These are phyloP conservation scores for Pinus taeda DNA, from an alignment of 75 land plant species.

Conservation along the genomic window DNA sequence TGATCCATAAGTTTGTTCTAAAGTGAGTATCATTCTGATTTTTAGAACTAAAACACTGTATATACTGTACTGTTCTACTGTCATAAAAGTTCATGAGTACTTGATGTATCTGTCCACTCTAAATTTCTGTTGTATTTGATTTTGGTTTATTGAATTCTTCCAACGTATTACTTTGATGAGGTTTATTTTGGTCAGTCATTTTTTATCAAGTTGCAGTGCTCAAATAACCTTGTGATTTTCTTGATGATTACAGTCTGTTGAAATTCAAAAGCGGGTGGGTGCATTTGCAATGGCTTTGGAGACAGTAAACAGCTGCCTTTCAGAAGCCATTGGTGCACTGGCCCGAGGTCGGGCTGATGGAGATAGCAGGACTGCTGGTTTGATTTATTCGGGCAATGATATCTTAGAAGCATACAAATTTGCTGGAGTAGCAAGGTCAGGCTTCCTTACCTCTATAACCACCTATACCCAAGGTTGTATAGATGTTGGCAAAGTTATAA, in stretches of 20 bases:
- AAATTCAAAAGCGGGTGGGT: constrained; percentile 85
- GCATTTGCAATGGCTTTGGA: constrained; percentile 86
- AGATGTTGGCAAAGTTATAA: neutral
- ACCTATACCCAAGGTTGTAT: neutral
- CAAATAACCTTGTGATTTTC: neutral
- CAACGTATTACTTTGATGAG: neutral
- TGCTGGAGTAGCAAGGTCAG: constrained; percentile 70
- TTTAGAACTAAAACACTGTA: neutral
- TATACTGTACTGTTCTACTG: neutral
- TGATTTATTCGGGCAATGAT: constrained; percentile 80
- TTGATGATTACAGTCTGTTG: constrained; percentile 64
- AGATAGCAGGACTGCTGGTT: constrained; percentile 68
- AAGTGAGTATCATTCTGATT: neutral
- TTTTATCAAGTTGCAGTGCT: neutral
- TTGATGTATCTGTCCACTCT: neutral
- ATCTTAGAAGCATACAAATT: constrained; percentile 73
- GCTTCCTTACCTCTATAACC: neutral
- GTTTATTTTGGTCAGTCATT: neutral
- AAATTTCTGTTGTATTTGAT: neutral
- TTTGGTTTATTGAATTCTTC: neutral
- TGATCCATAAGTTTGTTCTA: neutral
- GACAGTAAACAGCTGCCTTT: constrained; percentile 81
- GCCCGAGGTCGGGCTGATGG: constrained; percentile 81
- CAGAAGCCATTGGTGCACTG: constrained; percentile 80
- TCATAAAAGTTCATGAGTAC: no score